These are phyloP conservation scores for Paramyrothecium sp. DNA, from an alignment of 2,329 filamentous ascomycete species.

Conservation along the genomic window DNA sequence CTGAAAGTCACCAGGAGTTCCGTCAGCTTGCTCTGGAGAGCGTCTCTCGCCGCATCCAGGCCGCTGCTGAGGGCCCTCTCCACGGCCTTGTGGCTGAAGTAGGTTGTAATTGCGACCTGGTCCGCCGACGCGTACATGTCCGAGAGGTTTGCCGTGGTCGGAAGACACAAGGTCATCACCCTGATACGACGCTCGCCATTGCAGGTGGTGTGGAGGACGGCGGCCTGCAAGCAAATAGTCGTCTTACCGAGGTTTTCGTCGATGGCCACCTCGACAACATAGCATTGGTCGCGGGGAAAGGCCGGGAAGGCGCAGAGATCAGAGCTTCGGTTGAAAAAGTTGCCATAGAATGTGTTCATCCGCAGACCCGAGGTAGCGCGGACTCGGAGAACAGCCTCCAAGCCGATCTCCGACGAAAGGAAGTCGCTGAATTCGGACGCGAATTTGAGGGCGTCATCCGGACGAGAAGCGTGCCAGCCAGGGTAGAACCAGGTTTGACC, in stretches of 20 bases:
- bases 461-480: constrained; percentile 91
- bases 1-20: constrained; percentile 94
- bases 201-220: constrained; percentile 95
- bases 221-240: constrained; percentile 88
- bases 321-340: constrained; percentile 98
- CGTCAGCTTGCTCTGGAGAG: constrained; percentile 84
- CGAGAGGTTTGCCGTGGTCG: constrained; percentile 85
- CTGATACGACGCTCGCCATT: constrained; percentile 95
- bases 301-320: constrained; percentile 97
- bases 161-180: constrained; percentile 88
- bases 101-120: constrained; percentile 87
- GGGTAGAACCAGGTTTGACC: constrained; percentile 99
- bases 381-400: constrained; percentile 94
- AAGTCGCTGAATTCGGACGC: constrained; percentile 96
- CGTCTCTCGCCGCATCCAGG: constrained; percentile 86
- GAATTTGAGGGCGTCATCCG: constrained; percentile 96
- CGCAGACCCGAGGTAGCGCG: constrained; percentile 90
- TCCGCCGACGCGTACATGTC: constrained; percentile 95
- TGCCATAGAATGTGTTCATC: constrained; percentile 98
- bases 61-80: constrained; percentile 84
- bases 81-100: constrained; percentile 97
- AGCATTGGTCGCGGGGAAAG: constrained; percentile 95
- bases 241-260: constrained; percentile 92
- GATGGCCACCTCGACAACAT: constrained; percentile 97
- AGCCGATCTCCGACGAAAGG: constrained; percentile 90